Base-by-base conservation (phyloP, 495 filamentous ascomycete species). In the Hyaloscypha bicolor region DNA sequence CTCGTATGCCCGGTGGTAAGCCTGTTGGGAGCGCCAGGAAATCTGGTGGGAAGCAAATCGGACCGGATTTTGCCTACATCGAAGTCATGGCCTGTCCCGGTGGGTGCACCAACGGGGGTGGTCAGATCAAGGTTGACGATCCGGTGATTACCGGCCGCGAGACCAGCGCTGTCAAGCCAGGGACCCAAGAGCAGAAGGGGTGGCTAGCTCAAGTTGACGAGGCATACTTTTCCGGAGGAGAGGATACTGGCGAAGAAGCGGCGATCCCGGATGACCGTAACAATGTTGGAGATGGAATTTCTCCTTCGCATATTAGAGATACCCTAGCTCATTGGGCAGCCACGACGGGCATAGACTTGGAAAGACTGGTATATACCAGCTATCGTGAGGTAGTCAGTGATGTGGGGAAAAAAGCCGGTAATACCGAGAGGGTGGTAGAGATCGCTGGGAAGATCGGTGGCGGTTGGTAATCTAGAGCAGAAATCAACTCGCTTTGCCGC, bases 51-150 rank as follows among this genome's bases (percentile, higher is more conserved):
- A 73, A 73, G 64, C 22, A 69, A 55, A 60, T 25, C 45, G 55
- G 75, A 25, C 35, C 63, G 33, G 91, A 95, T 14, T 94, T 92
- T 73, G 87, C 87, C 29, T 98, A 96, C 78, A 92, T 99, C 12
- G 95, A 99, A 74, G 96, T 99, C 39, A 99, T 99, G 95, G 95
- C 95, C 32, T 99, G 95, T 78, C 95, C 95, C 0, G 95, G 96
- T 11, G 95, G 95, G 1, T 99, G 95, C 76, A 99, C 95, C 58
- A 99, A 98, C 74, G 95, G 95, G 0, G 95, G 95, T 29, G 95
- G 95, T 0, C 95, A 99, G 81, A 89, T 99, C 66, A 94, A 96
- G 66, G 87, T 90, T 22, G 91, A 91, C 48, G 95, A 99, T 75
- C 84, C 89, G 19, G 65, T 83, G 2, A 75, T 84, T 6, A 68